Evolutionary conservation across 2,329 filamentous ascomycete species (phyloP), one percentile per base, ranked within the genome.

Genomic region (Aspergillus jensenii): DNA sequence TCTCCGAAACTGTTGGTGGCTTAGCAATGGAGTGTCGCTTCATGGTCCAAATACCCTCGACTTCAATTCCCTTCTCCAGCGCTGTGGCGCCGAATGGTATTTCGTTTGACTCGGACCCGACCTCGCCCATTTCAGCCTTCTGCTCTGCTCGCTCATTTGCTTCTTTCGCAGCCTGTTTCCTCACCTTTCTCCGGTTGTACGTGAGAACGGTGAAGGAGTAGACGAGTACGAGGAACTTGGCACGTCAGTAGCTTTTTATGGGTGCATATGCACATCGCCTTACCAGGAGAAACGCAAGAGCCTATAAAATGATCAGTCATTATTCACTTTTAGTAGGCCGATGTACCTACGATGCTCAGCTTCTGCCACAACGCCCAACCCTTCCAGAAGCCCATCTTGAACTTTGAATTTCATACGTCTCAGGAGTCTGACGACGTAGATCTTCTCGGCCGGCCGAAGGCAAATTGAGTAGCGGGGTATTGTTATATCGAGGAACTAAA

Each of bases 51-150:
- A 97, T 92, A 4, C 91, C 93, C 62, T 96, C 90, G 7, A 96
- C 85, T 70, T 93, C 85, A 44, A 96, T 81, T 6, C 92, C 92
- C 65, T 85, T 89, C 71, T 96, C 88, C 47, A 97, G 85, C 6
- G 93, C 93, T 65, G 90, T 87, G 53, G 95, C 85, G 19, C 93
- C 93, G 68, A 97, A 97, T 0, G 91, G 92, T 37, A 96, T 85
- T 9, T 90, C 87, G 51, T 84, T 79, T 48, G 74, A 73, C 62
- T 74, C 76, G 27, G 67, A 67, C 80, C 85, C 61, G 78, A 86
- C 71, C 75, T 83, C 61, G 74, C 82, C 78, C 55, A 86, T 79
- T 67, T 85, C 80, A 73, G 62, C 81, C 59, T 73, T 70, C 41
- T 71, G 74, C 46, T 81, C 81, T 23, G 78, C 78, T 64, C 81